Evolutionary conservation across 805 yeast genomes (phyloP), one percentile per base, ranked within the genome.

Genomic region (Metschnikowia lachancei): DNA sequence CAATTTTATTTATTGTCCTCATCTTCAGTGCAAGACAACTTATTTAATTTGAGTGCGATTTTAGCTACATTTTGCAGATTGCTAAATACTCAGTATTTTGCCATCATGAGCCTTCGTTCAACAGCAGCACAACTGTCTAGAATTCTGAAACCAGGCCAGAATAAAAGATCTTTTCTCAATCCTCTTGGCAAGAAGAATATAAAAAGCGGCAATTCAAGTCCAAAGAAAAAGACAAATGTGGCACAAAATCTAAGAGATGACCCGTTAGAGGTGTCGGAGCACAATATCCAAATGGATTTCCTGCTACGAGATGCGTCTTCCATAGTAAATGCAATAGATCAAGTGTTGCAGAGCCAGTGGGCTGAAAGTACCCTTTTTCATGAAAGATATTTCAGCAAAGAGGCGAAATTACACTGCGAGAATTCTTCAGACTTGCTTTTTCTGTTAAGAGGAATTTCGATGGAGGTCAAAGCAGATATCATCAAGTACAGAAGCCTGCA

Each of bases 81-180:
- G 38, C 29, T 16, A 11, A 24, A 12, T 24, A 8, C 33, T 14
- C 12, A 13, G 4, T 22, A 4, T 36, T 39, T 39, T 45, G 44
- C 41, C 43, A 46, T 18, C 34, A 55, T 55, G 59, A 45, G 55
- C 42, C 54, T 70, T 4, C 54, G 66, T 30, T 70, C 60, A 40
- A 67, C 68, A 45, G 76, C 76, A 2, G 73, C 77, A 5, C 65
- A 58, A 47, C 65, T 75, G 40, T 70, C 75, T 0, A 54, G 58
- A 14, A 62, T 72, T 14, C 36, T 39, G 16, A 55, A 54, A 39
- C 59, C 34, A 53, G 59, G 49, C 47, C 56, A 42, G 46, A 55
- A 13, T 20, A 55, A 64, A 47, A 60, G 54, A 39, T 40, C 53
- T n/a, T 47, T 61, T 20, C 64, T 67, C 6, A 57, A 65, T 9